Evolutionary conservation across 2,329 filamentous ascomycete genomes (phyloP).

Genomic region (Beauveria australis): DNA sequence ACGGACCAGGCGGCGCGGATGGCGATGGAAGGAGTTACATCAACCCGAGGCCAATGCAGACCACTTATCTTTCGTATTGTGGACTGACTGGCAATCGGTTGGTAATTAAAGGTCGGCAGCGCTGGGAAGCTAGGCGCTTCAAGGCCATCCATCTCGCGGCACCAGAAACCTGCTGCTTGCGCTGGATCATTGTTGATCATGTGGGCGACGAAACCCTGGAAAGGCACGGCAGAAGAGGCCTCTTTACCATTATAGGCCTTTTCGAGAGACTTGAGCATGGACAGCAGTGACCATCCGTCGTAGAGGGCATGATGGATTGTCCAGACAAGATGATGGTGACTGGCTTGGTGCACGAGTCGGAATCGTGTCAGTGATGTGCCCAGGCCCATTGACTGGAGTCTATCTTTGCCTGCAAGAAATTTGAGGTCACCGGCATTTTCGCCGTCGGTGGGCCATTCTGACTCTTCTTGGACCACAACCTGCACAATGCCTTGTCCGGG

Average conservation of each 20-base stretch:
- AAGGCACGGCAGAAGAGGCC: neutral
- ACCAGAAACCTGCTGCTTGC: neutral
- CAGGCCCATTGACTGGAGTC: neutral
- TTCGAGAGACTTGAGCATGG: neutral
- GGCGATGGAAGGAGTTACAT: constrained; percentile 7
- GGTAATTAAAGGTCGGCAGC: neutral
- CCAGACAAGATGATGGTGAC: constrained; percentile 20
- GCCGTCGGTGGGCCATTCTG: neutral
- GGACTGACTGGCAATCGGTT: neutral
- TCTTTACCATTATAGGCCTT: neutral
- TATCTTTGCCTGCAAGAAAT: neutral
- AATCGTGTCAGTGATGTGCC: neutral
- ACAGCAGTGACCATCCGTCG: constrained; percentile 21
- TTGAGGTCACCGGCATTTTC: neutral
- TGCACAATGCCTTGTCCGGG: constrained; percentile 3
- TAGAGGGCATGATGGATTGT: constrained; percentile 25
- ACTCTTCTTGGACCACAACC: neutral
- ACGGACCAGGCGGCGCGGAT: constrained; percentile 10
- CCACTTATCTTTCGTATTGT: neutral
- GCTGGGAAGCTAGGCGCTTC: constrained; percentile 3
- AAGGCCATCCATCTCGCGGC: neutral
- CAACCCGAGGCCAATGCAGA: neutral
- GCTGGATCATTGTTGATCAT: neutral
- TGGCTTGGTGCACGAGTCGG: neutral
- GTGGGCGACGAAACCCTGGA: constrained; percentile 1